Conservation (phyloP, 139 green algal species). For the Coelastrella sp. region DNA sequence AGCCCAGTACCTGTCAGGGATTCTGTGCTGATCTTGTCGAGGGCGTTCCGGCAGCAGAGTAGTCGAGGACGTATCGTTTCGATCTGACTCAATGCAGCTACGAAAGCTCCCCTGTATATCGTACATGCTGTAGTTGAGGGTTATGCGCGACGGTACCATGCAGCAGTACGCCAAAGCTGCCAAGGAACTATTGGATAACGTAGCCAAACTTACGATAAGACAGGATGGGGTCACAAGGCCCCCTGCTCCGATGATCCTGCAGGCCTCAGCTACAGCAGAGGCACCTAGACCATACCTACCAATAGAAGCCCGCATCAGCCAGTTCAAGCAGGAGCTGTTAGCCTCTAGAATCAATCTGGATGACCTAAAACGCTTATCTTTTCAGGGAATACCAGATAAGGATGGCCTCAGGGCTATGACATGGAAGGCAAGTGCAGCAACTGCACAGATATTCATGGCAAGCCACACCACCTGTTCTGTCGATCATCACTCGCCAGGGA, state of each 20-base stretch:
- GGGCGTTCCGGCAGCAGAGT: too few relatives aligned
- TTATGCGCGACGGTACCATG: constrained; percentile 1
- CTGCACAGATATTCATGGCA: neutral
- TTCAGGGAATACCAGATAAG: constrained; percentile 80
- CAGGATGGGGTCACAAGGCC: neutral
- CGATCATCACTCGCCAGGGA: too few relatives aligned
- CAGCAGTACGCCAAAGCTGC: constrained; percentile 46
- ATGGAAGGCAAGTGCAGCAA: constrained; percentile 78
- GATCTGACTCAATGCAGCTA: too few relatives aligned
- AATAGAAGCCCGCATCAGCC: constrained; percentile 44
- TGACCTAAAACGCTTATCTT: constrained; percentile 68
- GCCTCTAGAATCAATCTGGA: constrained; percentile 66
- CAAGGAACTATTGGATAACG: constrained; percentile 38
- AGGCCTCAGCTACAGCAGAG: neutral
- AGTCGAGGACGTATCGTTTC: too few relatives aligned
- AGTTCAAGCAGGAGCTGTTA: constrained; percentile 64
- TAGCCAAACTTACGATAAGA: constrained; percentile 44
- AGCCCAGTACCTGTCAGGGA: too few relatives aligned
- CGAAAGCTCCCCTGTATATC: too few relatives aligned
- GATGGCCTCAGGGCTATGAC: constrained; percentile 72
- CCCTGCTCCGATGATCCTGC: constrained; percentile 18
- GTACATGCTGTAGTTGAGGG: too few relatives aligned
- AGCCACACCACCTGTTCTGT: too few relatives aligned
- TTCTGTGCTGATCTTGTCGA: too few relatives aligned
- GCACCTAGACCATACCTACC: constrained; percentile 20